A percentile compares a stretch with the other conserved stretches of the same genome.
phyloP scores from a whole-genome alignment of 345 rosid species.

The Eucalyptus erythrocorys region DNA sequence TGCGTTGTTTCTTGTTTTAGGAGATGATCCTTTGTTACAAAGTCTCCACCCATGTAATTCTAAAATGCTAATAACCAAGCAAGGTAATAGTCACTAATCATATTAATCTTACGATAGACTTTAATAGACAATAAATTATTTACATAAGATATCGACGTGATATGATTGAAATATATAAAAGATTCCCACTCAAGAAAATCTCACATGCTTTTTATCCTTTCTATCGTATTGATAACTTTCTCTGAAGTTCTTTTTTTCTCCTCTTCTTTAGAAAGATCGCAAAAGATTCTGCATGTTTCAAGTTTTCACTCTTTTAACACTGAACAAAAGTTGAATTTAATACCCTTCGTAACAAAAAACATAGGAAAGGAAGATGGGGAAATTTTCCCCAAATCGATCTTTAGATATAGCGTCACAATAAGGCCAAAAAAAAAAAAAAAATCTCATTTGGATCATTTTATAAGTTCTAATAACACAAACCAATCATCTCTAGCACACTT shows the following conservation, averaged over 20 bases:
- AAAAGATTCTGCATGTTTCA: neutral
- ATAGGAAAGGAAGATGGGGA: neutral
- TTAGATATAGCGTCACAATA: fast-evolving
- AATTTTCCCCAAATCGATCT: neutral
- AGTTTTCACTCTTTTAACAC: too few species aligned
- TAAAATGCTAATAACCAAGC: neutral
- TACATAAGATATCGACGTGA: fast-evolving
- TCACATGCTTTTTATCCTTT: neutral
- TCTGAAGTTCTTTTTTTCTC: too few species aligned
- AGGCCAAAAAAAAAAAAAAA: neutral
- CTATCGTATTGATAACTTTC: too few species aligned
- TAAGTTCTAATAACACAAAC: neutral
- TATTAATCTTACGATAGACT: neutral
- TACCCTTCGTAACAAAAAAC: neutral
- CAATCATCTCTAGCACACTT: neutral
- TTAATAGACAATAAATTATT: neutral
- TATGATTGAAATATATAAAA: too few species aligned
- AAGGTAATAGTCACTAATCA: neutral
- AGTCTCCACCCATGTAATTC: too few species aligned
- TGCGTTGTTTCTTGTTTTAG: too few species aligned
- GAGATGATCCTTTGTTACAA: too few species aligned
- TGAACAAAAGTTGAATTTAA: too few species aligned
- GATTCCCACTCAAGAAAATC: neutral
- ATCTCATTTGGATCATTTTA: neutral
- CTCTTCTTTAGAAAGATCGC: neutral